Evolutionary conservation across 805 yeast genomes (phyloP).

Genomic region (Wickerhamomyces ciferrii): DNA sequence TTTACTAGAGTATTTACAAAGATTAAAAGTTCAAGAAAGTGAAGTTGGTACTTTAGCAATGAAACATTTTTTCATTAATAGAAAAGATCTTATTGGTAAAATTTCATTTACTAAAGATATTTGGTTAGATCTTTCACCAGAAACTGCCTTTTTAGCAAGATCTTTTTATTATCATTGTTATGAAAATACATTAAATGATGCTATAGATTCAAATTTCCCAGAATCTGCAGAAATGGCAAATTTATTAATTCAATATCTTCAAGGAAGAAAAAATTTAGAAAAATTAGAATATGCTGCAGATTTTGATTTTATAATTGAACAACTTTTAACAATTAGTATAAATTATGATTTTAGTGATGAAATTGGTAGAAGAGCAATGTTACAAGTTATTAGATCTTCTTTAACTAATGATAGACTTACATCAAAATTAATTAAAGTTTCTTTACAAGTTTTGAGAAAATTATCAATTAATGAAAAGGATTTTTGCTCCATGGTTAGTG

Average conservation of each 20-base stretch:
- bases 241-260: slow-evolving; percentile 50
- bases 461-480: slow-evolving; percentile 78
- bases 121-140: slow-evolving; percentile 71
- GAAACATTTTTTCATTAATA: slow-evolving; percentile 50
- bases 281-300: slow-evolving; percentile 43
- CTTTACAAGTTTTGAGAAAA: slow-evolving; percentile 62
- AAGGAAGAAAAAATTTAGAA: slow-evolving; percentile 31
- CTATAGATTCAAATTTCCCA: slow-evolving; percentile 68
- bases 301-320: slow-evolving; percentile 69
- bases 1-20: slow-evolving; percentile 63
- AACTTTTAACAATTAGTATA: slow-evolving; percentile 60
- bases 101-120: slow-evolving; percentile 58
- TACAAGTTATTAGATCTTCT: slow-evolving; percentile 52
- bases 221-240: slow-evolving; percentile 71
- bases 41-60: slow-evolving; percentile 65
- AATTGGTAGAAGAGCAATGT: slow-evolving; percentile 77
- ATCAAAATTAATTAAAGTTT: slow-evolving; percentile 46
- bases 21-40: slow-evolving; percentile 65
- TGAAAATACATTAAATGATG: slow-evolving; percentile 42
- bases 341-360: slow-evolving; percentile 87
- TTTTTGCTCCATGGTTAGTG: slow-evolving; percentile 79
- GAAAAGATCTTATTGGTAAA: slow-evolving; percentile 57
- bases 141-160: slow-evolving; percentile 67
- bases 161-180: slow-evolving; percentile 62
- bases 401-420: slow-evolving; percentile 51